Conservation (phyloP, 345 rosid genomes). For the Salix exigua region DNA sequence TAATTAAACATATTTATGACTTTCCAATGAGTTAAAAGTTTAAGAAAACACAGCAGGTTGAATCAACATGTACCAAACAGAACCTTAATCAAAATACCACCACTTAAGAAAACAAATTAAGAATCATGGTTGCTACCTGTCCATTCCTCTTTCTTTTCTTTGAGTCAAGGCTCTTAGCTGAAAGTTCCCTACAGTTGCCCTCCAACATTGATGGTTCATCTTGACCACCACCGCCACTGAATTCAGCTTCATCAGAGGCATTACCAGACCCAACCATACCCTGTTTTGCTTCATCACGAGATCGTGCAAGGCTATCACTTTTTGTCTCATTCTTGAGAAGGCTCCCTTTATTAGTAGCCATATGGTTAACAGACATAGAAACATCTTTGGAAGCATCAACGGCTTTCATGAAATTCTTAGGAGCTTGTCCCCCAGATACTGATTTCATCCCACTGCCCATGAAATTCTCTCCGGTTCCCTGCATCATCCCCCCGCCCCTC, state of each 20-base stretch:
- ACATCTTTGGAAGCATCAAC: slow-evolving; percentile 56
- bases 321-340: slow-evolving; percentile 42
- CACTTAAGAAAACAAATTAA: slow-evolving; percentile 10
- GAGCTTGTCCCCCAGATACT: slow-evolving; percentile 35
- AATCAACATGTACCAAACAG: background rate
- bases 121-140: slow-evolving; percentile 38
- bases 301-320: slow-evolving; percentile 41
- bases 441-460: slow-evolving; percentile 31
- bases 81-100: background rate
- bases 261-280: slow-evolving; percentile 61
- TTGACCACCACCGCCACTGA: slow-evolving; percentile 61
- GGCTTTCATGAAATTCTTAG: slow-evolving; percentile 41
- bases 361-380: slow-evolving; percentile 35
- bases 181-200: slow-evolving; percentile 44
- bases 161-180: slow-evolving; percentile 44
- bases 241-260: slow-evolving; percentile 80
- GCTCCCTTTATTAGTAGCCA: slow-evolving; percentile 38
- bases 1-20: too few species aligned
- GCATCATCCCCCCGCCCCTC: slow-evolving; percentile 50
- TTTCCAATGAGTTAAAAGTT: too few species aligned
- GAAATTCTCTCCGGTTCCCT: slow-evolving; percentile 45
- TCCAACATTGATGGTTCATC: slow-evolving; percentile 46
- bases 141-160: slow-evolving; percentile 79
- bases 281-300: slow-evolving; percentile 54
- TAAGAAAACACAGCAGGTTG: too few species aligned